phyloP scores from a whole-genome alignment of 768 basidiomycete genomes.

The Lenzites betulinus region DNA sequence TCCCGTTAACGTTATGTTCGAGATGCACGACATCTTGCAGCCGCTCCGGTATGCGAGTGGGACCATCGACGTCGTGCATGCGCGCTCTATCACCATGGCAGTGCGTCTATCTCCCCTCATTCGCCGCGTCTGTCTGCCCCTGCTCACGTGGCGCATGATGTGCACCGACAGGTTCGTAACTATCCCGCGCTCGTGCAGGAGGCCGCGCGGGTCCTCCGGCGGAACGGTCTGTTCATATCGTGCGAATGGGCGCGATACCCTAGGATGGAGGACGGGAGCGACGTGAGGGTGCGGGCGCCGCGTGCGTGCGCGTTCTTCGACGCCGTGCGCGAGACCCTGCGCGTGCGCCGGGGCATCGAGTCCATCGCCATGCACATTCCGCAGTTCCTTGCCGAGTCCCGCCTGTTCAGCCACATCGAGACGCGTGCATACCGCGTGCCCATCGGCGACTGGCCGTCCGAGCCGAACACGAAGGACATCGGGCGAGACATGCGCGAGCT shows the following conservation, averaged over 20 bases:
- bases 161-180: slow-evolving; percentile 49
- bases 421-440: slow-evolving; percentile 45
- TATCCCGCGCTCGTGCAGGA: slow-evolving; percentile 58
- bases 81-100: slow-evolving; percentile 58
- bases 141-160: background rate
- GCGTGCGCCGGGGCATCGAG: slow-evolving; percentile 38
- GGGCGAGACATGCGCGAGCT: slow-evolving; percentile 45
- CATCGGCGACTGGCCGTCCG: slow-evolving; percentile 55
- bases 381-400: slow-evolving; percentile 37
- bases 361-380: slow-evolving; percentile 43
- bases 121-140: slow-evolving; percentile 18
- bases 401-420: slow-evolving; percentile 45
- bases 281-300: slow-evolving; percentile 19
- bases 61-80: slow-evolving; percentile 70
- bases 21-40: slow-evolving; percentile 63
- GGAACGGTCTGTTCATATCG: slow-evolving; percentile 71
- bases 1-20: slow-evolving; percentile 60
- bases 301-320: slow-evolving; percentile 36
- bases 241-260: slow-evolving; percentile 58
- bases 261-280: slow-evolving; percentile 34
- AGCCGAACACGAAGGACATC: slow-evolving; percentile 36
- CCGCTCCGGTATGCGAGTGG: slow-evolving; percentile 51
- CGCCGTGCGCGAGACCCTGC: slow-evolving; percentile 42
- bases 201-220: slow-evolving; percentile 62
- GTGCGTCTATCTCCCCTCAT: slow-evolving; percentile 40